Percentiles rank a stretch among this genome's conserved stretches.
Conservation (phyloP, 768 basidiomycete species). For the Termitomyces sp. region DNA sequence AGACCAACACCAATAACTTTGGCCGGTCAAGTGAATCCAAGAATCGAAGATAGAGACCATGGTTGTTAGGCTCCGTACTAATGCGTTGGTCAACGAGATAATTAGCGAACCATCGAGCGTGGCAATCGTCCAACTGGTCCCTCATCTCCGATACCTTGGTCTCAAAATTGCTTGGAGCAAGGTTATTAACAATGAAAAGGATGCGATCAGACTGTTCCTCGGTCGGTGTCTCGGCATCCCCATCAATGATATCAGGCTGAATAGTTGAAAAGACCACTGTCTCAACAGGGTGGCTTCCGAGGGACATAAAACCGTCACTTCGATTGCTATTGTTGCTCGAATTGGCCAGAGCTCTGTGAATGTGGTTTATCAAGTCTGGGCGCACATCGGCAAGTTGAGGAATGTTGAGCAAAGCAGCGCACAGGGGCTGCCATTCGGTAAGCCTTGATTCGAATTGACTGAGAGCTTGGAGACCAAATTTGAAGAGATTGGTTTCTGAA, state of each 20-base stretch:
- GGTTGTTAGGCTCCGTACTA: constrained; percentile 96
- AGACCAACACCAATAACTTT: constrained; percentile 65
- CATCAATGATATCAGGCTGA: constrained; percentile 63
- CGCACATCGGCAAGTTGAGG: constrained; percentile 83
- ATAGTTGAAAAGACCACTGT: constrained; percentile 71
- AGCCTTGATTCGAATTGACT: constrained; percentile 83
- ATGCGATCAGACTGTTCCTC: constrained; percentile 92
- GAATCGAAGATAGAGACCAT: constrained; percentile 91
- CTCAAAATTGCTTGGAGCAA: constrained; percentile 93
- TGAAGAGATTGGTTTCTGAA: constrained; percentile 90
- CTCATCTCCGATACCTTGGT: constrained; percentile 84
- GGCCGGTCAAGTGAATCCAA: constrained; percentile 78
- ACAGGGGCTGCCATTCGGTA: constrained; percentile 89
- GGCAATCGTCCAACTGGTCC: constrained; percentile 75
- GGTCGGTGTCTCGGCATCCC: constrained; percentile 63
- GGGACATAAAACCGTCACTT: constrained; percentile 30
- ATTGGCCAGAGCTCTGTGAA: constrained; percentile 67
- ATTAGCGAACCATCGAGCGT: constrained; percentile 95
- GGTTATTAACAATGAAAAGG: constrained; percentile 96
- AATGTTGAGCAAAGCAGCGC: constrained; percentile 83
- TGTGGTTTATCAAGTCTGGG: constrained; percentile 71
- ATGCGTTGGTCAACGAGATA: constrained; percentile 96
- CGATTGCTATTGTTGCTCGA: constrained; percentile 44
- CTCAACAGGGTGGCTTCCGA: constrained; percentile 30
- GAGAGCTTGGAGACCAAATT: constrained; percentile 91